Evolutionary conservation across 495 filamentous ascomycete species (phyloP), one percentile per base, ranked within the genome.

Genomic region (Neurospora discreta): DNA sequence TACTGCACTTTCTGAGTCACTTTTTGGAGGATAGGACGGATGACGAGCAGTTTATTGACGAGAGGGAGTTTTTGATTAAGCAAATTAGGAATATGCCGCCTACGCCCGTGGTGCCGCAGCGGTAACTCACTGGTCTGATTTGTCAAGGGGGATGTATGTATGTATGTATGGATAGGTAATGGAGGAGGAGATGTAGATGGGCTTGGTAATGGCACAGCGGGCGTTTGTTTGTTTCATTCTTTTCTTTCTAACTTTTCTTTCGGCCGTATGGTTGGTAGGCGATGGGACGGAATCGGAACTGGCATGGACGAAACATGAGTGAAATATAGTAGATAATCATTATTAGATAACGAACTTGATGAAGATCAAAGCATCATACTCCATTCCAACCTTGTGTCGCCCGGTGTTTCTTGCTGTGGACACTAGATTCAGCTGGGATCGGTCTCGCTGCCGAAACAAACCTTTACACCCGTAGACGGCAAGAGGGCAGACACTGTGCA

Each of bases 41-140:
- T 68, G 96, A 99, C 80, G 96, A 98, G 78, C 96, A 99, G 80
- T 99, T 99, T 80, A 93, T 92, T 70, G 96, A 99, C 77, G 96
- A 99, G 87, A 92, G 97, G 78, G 93, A 93, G 74, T 99, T 97
- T 78, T 82, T 98, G 71, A 93, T 98, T 74, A 94, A 95, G 80
- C 94, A 97, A 80, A 97, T 99, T 73, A 88, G 90, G 78, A 89
- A 91, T 58, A 85, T 95, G 79, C 91, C 92, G 10, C 83, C 89
- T 38, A 87, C 87, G 70, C 90, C 90, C 13, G 85, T 91, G 20
- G 85, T 90, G 60, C 85, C 85, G 40, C 77, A 75, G 71, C 77
- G 77, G 20, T 78, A 77, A 74, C 60, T 36, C 4, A 36, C 4
- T 36, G 33, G 33, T 36, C 33, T 67, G 73, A 33, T 43, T 40